Percentiles rank a stretch among this genome's conserved stretches.
These are phyloP conservation scores for Calonectria hawksworthii DNA, from an alignment of 2,329 filamentous ascomycete genomes.

Conservation along the genomic window DNA sequence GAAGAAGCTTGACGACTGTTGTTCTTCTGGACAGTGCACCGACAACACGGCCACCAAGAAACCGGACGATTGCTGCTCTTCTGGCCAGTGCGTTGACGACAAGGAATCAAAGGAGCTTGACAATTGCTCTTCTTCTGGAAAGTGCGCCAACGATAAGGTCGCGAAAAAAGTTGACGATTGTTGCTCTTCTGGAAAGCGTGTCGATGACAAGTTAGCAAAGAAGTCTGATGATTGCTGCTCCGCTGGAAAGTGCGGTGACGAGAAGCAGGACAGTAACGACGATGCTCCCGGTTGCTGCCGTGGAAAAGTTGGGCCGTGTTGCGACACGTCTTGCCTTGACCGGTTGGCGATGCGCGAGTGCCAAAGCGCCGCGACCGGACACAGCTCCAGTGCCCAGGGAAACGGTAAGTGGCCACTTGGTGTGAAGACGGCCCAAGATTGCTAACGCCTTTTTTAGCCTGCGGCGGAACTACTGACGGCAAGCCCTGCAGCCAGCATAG, in stretches of 20 bases:
- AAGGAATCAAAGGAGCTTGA: too few species aligned
- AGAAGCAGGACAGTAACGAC: background rate
- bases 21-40: too few species aligned
- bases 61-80: too few species aligned
- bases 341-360: conserved; percentile 19
- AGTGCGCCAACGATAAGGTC: too few species aligned
- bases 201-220: too few species aligned
- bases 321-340: conserved; percentile 11
- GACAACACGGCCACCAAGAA: too few species aligned
- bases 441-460: conserved; percentile 25
- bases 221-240: conserved; percentile 20
- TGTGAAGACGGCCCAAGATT: background rate
- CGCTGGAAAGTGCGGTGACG: background rate
- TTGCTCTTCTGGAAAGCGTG: too few species aligned
- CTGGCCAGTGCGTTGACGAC: too few species aligned
- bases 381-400: background rate
- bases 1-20: too few species aligned
- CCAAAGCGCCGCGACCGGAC: background rate
- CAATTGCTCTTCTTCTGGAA: too few species aligned
- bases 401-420: conserved; percentile 8
- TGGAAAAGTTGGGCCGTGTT: background rate
- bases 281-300: conserved; percentile 12
- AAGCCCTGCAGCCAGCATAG: conserved; percentile 56
- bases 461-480: conserved; percentile 34
- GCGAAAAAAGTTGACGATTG: too few species aligned